A percentile compares a stretch with the other conserved stretches of the same genome.
These are phyloP conservation scores for Schoenoplectus triqueter DNA, from an alignment of 202 grass and related monocot species.

Conservation along the genomic window DNA sequence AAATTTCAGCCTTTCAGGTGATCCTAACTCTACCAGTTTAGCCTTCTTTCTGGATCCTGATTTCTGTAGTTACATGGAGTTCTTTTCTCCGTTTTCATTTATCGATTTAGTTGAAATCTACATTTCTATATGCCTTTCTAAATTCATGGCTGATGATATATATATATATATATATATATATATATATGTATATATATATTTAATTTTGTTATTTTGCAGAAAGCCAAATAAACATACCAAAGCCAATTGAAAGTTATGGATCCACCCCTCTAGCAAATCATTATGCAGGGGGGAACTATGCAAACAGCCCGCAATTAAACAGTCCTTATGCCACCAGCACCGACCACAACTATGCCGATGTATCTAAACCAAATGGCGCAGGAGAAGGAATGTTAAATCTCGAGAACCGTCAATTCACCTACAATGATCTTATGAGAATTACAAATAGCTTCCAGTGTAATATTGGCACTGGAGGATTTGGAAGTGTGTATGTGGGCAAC, in stretches of 20 bases:
- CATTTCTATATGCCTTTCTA: background rate
- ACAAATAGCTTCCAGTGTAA: conserved; percentile 60
- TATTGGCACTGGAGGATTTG: conserved; percentile 70
- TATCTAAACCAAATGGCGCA: conserved; percentile 22
- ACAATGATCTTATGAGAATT: conserved; percentile 57
- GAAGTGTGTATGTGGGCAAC: conserved; percentile 52
- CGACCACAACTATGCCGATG: conserved; percentile 25
- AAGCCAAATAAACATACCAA: background rate
- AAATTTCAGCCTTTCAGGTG: background rate
- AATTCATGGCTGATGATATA: background rate
- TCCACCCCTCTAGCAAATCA: conserved; percentile 20
- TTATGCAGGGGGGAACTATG: background rate
- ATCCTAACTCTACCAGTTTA: background rate
- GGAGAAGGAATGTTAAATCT: conserved; percentile 34
- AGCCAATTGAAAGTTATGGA: conserved; percentile 22
- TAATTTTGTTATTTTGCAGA: conserved; percentile 5
- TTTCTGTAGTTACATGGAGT: background rate
- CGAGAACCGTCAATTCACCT: conserved; percentile 58
- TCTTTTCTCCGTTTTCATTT: background rate
- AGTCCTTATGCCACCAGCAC: background rate
- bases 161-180: background rate
- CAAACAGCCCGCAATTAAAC: background rate
- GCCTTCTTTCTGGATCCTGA: background rate
- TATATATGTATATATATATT: background rate
- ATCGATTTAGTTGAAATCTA: background rate